Percentiles rank a stretch among this genome's conserved stretches.
Conservation (phyloP, 768 basidiomycete genomes). For the Leucogyrophana mollusca region DNA sequence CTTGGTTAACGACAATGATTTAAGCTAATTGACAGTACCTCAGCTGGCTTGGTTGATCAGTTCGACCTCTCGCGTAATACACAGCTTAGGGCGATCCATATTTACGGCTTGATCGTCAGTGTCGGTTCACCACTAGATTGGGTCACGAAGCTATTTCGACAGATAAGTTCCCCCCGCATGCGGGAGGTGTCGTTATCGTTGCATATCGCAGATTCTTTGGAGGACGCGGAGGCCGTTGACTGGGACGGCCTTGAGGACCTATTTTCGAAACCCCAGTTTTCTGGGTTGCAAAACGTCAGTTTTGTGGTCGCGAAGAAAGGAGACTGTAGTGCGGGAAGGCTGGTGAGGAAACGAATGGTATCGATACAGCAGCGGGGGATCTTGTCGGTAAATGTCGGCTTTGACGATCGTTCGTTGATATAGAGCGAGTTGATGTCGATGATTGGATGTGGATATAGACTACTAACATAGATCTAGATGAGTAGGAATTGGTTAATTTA, state of each 20-base stretch:
- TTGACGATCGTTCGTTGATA: conserved; percentile 21
- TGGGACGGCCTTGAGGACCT: conserved; percentile 26
- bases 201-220: conserved; percentile 27
- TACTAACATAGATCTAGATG: no score
- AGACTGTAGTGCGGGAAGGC: conserved; percentile 21
- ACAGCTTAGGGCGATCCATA: conserved; percentile 26
- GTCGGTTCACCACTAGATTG: conserved; percentile 24
- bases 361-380: conserved; percentile 24
- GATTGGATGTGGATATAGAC: no score
- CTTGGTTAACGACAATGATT: not conserved
- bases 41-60: conserved; percentile 25
- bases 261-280: conserved; percentile 22
- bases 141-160: conserved; percentile 24
- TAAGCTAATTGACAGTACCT: no score
- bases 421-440: no score
- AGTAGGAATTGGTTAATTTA: no score
- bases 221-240: conserved; percentile 24
- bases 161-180: conserved; percentile 24
- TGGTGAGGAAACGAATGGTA: conserved; percentile 20
- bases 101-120: conserved; percentile 31
- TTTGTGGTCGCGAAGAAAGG: conserved; percentile 30
- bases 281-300: conserved; percentile 21
- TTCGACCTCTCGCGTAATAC: conserved; percentile 24
- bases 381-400: conserved; percentile 26
- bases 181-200: conserved; percentile 29